Conservation (phyloP, 2,329 filamentous ascomycete genomes). For the Botrytis elliptica region DNA sequence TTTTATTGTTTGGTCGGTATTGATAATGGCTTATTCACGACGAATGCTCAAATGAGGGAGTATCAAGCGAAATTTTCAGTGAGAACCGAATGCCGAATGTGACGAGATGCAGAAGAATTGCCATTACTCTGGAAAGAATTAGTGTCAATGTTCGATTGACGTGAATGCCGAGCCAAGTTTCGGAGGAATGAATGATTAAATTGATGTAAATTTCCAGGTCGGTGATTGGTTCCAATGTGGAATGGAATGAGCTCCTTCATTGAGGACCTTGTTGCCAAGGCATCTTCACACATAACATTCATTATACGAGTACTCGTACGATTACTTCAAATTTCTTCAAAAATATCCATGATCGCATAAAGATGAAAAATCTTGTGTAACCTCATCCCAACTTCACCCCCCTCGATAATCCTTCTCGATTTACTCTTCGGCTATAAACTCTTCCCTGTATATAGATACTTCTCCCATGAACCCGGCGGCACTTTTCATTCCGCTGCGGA, state of each 20-base stretch:
- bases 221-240: not conserved
- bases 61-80: not conserved
- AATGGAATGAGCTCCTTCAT: not conserved
- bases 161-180: not conserved
- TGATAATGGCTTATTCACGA: not conserved
- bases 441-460: not conserved
- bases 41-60: not conserved
- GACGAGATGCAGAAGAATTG: not conserved
- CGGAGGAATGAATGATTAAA: not conserved
- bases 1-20: not conserved
- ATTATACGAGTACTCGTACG: too few relatives aligned
- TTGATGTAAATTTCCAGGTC: not conserved
- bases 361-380: not conserved
- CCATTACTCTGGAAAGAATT: not conserved
- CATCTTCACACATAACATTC: not conserved
- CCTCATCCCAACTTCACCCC: not conserved
- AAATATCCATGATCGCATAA: not conserved
- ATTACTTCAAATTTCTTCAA: not conserved
- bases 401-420: not conserved
- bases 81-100: constrained; percentile 4
- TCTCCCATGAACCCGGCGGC: not conserved
- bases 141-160: not conserved
- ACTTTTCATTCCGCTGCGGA: not conserved
- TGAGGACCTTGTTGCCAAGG: not conserved
- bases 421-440: not conserved